Percentiles rank a stretch among this genome's conserved stretches.
phyloP scores from a whole-genome alignment of 306 rosid genomes.

The Pachyrhizus erosus region DNA sequence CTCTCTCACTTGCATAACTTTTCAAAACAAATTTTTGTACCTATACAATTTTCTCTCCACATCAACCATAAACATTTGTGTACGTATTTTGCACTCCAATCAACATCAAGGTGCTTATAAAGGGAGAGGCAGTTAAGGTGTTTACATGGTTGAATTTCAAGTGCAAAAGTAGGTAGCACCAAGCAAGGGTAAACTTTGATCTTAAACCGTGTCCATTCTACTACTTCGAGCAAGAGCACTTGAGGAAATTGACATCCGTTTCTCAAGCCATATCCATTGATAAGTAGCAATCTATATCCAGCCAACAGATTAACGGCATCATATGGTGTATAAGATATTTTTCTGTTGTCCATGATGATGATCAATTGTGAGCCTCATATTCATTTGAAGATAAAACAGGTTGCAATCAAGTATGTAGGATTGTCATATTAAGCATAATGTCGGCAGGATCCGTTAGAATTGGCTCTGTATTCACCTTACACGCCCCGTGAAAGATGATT shows the following conservation, averaged over 20 bases:
- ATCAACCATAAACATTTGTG: not conserved
- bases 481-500: conserved; percentile 27
- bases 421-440: conserved; percentile 39
- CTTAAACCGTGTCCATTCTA: not conserved
- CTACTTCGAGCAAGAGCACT: conserved; percentile 27
- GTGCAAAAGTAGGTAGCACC: conserved; percentile 29
- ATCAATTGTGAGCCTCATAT: conserved; percentile 21
- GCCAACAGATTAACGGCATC: not conserved
- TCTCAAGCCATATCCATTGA: not conserved
- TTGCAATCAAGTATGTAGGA: conserved; percentile 18
- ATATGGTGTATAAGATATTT: not conserved
- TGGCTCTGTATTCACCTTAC: conserved; percentile 24
- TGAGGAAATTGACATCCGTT: conserved; percentile 1
- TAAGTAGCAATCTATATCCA: not conserved
- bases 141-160: conserved; percentile 23
- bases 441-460: conserved; percentile 51
- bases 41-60: not conserved
- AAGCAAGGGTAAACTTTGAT: not conserved
- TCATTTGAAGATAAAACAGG: not conserved
- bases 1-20: not conserved
- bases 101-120: conserved; percentile 33
- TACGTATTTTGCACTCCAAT: conserved; percentile 16
- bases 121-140: not conserved
- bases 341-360: conserved; percentile 4
- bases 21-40: not conserved